Evolutionary conservation across 2,329 filamentous ascomycete species (phyloP), one percentile per base, ranked within the genome.

Genomic region (Ophiostoma fasciatum): DNA sequence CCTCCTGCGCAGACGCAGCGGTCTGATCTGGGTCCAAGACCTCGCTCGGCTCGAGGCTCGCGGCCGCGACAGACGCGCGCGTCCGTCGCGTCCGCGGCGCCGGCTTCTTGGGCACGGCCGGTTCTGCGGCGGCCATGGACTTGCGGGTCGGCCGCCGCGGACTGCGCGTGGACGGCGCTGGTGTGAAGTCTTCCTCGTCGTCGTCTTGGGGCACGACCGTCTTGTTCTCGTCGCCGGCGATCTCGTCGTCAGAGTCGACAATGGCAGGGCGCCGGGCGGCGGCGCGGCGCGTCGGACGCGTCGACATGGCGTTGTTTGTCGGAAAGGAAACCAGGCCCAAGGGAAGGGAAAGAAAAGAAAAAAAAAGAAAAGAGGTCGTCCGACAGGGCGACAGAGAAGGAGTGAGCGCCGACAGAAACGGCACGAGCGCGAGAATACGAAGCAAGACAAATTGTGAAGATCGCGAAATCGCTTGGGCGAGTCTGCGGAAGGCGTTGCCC

Each of bases 161-260:
- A 40, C 64, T 71, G 31, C 61, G 64, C 40, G 69, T 63, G 1
- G 22, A 8, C 9, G 78, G 70, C 32, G 78, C 79, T 3, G 84
- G 84, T 30, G 79, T 80, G 49, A 85, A 90, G 33, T 93, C 82
- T 33, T 87, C 79, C 44, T 82, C 80, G 33, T 61, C 66, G 4
- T 79, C 71, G 20, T 78, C 68, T 13, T 71, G 64, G 23, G 73
- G 62, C 5, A 11, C 9, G 41, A 51, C 54, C 1, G 33, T 39
- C 30, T 46, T 54, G 30, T 38, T 28, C 53, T 61, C 35, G 71
- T 47, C 30, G 47, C 71, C 64, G 43, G 68, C 63, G 48, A 71
- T 62, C 27, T 84, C 81, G 40, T 92, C 83, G 28, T 88, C 83
- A 8, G 77, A 84, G 45, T 92, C 84, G 41, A 87, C 62, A 32